phyloP scores from a whole-genome alignment of 441 rosid species.

The Corymbia citriodora region DNA sequence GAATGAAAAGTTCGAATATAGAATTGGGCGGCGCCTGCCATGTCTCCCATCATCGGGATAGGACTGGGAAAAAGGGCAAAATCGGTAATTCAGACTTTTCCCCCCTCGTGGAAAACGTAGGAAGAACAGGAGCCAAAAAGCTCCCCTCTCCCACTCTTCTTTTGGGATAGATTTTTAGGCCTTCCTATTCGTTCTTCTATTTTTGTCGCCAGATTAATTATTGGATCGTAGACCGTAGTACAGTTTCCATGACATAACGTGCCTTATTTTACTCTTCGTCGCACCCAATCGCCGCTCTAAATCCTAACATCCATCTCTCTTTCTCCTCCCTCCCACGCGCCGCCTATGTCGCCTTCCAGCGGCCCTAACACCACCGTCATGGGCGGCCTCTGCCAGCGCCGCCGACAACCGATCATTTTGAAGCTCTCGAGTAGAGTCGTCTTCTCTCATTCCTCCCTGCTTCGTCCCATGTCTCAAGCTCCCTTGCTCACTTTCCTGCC shows the following conservation, averaged over 20 bases:
- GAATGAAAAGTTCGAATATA: not conserved
- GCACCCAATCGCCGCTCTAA: no score
- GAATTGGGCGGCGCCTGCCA: not conserved
- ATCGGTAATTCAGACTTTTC: not conserved
- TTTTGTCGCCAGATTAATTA: not conserved
- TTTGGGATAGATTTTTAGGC: not conserved
- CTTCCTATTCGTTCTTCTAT: not conserved
- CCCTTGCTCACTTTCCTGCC: not conserved
- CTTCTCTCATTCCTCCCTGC: not conserved
- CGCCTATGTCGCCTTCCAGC: rapidly evolving
- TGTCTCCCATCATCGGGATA: not conserved
- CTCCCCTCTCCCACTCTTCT: not conserved
- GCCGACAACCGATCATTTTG: not conserved
- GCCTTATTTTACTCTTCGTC: not conserved
- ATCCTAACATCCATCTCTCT: not conserved
- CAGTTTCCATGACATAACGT: not conserved
- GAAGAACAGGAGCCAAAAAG: not conserved
- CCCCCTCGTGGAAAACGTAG: not conserved
- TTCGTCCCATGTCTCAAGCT: not conserved
- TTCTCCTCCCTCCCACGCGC: not conserved
- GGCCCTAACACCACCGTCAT: not conserved
- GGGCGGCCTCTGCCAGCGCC: not conserved
- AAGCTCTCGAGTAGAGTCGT: not conserved
- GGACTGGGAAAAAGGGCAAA: not conserved
- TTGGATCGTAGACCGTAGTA: not conserved